Conservation (phyloP, 2,329 filamentous ascomycete species). For the Cytospora mali region DNA sequence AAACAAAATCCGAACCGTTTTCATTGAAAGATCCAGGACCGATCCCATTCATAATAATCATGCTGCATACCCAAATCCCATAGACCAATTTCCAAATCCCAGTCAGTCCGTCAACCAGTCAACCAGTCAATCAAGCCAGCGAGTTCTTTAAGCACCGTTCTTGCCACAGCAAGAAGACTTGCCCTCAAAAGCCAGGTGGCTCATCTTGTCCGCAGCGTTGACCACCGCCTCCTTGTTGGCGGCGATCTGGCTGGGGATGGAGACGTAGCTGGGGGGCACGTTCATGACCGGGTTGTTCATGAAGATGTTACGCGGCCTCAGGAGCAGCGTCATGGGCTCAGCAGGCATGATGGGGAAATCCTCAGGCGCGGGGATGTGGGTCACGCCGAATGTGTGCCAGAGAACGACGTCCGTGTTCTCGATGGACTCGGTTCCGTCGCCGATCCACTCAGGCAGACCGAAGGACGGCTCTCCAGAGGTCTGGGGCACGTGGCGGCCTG, state of each 20-base stretch:
- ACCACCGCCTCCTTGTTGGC: slow-evolving; percentile 48
- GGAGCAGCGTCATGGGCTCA: slow-evolving; percentile 79
- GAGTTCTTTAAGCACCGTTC: background rate
- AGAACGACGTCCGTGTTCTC: slow-evolving; percentile 85
- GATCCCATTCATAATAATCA: background rate
- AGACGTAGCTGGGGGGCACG: slow-evolving; percentile 74
- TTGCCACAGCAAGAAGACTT: slow-evolving; percentile 18
- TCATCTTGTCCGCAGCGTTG: slow-evolving; percentile 52
- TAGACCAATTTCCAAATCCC: too few relatives aligned
- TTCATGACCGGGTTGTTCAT: slow-evolving; percentile 76
- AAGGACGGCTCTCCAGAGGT: slow-evolving; percentile 77
- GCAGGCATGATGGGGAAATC: slow-evolving; percentile 93
- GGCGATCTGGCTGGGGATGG: slow-evolving; percentile 70
- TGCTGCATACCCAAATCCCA: background rate
- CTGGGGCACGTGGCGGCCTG: slow-evolving; percentile 84
- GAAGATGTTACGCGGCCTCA: slow-evolving; percentile 84
- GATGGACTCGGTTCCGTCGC: slow-evolving; percentile 67
- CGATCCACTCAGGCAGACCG: slow-evolving; percentile 78
- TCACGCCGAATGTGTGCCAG: slow-evolving; percentile 93
- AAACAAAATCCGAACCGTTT: background rate
- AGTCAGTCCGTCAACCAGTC: too few relatives aligned
- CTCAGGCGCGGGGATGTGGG: slow-evolving; percentile 85
- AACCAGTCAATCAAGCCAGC: too few relatives aligned
- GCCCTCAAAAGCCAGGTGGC: slow-evolving; percentile 40
- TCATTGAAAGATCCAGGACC: background rate